These are phyloP conservation scores for Kwoniella sp. DNA, from an alignment of 768 basidiomycete genomes.

Conservation along the genomic window DNA sequence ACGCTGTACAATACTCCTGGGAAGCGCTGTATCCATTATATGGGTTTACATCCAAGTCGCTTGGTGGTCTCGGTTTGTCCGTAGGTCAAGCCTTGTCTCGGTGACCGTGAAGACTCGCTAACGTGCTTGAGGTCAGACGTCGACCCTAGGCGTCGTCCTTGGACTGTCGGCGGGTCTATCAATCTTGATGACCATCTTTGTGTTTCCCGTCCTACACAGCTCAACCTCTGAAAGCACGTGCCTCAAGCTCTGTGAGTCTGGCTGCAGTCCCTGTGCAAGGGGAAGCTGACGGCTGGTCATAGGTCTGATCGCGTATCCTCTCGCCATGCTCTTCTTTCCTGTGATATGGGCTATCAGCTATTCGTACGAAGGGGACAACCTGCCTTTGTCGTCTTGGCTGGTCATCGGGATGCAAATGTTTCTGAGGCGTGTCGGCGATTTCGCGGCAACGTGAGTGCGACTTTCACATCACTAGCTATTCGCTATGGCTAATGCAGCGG, in stretches of 20 bases:
- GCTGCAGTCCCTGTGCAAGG: too few species aligned
- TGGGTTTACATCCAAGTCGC: slow-evolving; percentile 30
- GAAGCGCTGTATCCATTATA: slow-evolving; percentile 39
- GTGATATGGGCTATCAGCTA: slow-evolving; percentile 25
- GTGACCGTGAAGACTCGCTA: background rate
- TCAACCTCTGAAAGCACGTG: slow-evolving; percentile 23
- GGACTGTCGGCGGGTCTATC: slow-evolving; percentile 29
- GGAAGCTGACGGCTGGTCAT: background rate
- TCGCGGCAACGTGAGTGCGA: slow-evolving; percentile 29
- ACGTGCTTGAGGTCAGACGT: slow-evolving; percentile 14
- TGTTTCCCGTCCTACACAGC: slow-evolving; percentile 30
- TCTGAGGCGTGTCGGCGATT: slow-evolving; percentile 31
- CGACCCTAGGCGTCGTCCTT: slow-evolving; percentile 27
- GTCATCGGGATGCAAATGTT: slow-evolving; percentile 29
- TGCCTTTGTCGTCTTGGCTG: slow-evolving; percentile 14
- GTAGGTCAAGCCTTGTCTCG: slow-evolving; percentile 4
- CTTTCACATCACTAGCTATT: background rate
- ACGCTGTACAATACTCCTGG: slow-evolving; percentile 28
- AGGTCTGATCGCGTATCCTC: slow-evolving; percentile 31
- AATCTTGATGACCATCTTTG: slow-evolving; percentile 32
- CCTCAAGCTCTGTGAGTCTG: slow-evolving; percentile 19
- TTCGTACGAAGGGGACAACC: slow-evolving; percentile 4
- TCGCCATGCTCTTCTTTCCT: slow-evolving; percentile 26
- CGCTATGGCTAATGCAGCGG: background rate
- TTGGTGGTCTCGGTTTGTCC: slow-evolving; percentile 30